Conservation (phyloP, 2,329 filamentous ascomycete genomes). For the Lachnellula arida region DNA sequence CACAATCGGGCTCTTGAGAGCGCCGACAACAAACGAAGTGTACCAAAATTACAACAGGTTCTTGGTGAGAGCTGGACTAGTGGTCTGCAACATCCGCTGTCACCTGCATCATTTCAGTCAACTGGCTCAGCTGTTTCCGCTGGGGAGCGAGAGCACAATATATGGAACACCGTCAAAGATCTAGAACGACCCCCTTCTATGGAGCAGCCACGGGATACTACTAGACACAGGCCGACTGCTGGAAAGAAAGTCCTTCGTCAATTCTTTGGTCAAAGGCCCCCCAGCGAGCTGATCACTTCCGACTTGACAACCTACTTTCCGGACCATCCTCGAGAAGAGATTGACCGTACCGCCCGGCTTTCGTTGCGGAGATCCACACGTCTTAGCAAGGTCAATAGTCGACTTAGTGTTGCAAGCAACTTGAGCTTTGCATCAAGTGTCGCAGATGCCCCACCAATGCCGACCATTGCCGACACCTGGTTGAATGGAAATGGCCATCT, state of each 20-base stretch:
- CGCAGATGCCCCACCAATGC: constrained; percentile 89
- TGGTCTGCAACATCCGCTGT: constrained; percentile 76
- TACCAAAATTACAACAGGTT: constrained; percentile 83
- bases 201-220: constrained; percentile 31
- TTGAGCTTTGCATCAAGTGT: constrained; percentile 89
- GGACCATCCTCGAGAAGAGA: constrained; percentile 87
- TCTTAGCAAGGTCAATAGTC: constrained; percentile 86
- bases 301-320: constrained; percentile 97
- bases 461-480: constrained; percentile 93
- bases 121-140: constrained; percentile 32
- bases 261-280: constrained; percentile 88
- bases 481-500: constrained; percentile 57
- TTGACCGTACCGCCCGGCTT: constrained; percentile 90
- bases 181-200: constrained; percentile 50
- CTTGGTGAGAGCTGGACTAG: constrained; percentile 84
- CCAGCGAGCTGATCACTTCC: constrained; percentile 94
- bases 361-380: constrained; percentile 87
- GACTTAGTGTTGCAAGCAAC: constrained; percentile 89
- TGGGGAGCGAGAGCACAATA: constrained; percentile 61
- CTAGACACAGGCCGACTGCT: constrained; percentile 17
- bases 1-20: constrained; percentile 59
- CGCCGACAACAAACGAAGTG: constrained; percentile 68
- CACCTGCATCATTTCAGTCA: constrained; percentile 64
- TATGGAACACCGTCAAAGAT: constrained; percentile 54
- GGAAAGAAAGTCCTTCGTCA: constrained; percentile 62